These are phyloP conservation scores for Cordyceps pruinosa DNA, from an alignment of 2,329 filamentous ascomycete species.

Conservation along the genomic window DNA sequence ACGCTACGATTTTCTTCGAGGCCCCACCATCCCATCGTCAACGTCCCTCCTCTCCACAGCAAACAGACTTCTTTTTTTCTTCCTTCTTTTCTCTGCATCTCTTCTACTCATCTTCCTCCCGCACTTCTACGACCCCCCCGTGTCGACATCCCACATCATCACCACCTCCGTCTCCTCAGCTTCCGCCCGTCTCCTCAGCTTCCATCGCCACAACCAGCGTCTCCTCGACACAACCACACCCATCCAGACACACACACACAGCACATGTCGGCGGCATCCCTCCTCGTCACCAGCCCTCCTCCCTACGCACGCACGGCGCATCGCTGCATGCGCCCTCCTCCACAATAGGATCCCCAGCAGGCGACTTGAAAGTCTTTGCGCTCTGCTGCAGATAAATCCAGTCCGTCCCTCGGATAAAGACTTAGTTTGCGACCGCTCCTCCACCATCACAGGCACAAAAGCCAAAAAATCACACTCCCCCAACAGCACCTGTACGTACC, in stretches of 20 bases:
- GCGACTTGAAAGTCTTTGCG: conserved; percentile 63
- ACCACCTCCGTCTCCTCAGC: too few species aligned
- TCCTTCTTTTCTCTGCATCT: not conserved
- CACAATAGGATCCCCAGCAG: conserved; percentile 40
- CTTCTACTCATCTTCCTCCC: not conserved
- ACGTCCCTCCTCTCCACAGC: not conserved
- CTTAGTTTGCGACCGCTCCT: not conserved
- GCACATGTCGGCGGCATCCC: conserved; percentile 16
- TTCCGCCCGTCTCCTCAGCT: not conserved
- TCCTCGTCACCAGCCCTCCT: conserved; percentile 12
- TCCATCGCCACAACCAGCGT: not conserved
- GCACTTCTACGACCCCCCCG: too few species aligned
- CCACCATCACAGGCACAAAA: not conserved
- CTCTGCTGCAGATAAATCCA: conserved; percentile 39
- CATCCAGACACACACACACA: not conserved
- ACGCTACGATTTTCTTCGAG: not conserved
- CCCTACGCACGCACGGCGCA: conserved; percentile 24
- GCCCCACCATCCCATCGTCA: conserved; percentile 2
- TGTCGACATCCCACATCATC: too few species aligned
- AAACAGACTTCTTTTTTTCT: not conserved
- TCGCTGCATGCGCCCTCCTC: conserved; percentile 36
- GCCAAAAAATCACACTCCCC: not conserved
- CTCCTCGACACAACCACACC: not conserved
- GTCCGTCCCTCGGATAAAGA: conserved; percentile 29
- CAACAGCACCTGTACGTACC: not conserved